phyloP scores from a whole-genome alignment of 495 filamentous ascomycete species.

The Annulohypoxylon stygium region DNA sequence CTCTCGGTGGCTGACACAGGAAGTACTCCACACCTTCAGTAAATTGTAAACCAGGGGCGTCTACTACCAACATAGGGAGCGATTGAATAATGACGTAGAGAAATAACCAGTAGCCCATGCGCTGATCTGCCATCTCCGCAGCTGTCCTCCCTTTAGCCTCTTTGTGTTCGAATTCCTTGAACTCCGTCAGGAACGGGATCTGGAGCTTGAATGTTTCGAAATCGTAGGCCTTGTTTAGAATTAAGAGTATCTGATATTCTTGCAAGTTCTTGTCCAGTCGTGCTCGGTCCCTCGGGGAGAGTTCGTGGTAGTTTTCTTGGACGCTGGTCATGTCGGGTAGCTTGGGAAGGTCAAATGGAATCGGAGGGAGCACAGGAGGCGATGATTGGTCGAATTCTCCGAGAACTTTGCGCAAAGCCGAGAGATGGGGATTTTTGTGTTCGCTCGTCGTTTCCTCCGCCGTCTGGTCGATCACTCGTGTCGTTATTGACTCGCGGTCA shows the following conservation, averaged over 20 bases:
- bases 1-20: constrained; percentile 89
- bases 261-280: constrained; percentile 75
- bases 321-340: constrained; percentile 76
- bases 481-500: constrained; percentile 74
- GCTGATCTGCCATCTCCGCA: constrained; percentile 79
- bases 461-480: constrained; percentile 67
- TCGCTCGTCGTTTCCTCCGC: constrained; percentile 52
- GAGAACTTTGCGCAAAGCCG: constrained; percentile 77
- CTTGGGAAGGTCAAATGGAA: constrained; percentile 90
- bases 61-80: constrained; percentile 88
- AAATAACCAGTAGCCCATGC: constrained; percentile 94
- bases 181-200: constrained; percentile 78
- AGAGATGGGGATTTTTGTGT: constrained; percentile 57
- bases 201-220: constrained; percentile 70
- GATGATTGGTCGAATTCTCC: constrained; percentile 88
- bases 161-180: constrained; percentile 85
- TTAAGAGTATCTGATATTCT: constrained; percentile 77
- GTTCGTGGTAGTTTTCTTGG: constrained; percentile 69
- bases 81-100: constrained; percentile 91
- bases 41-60: constrained; percentile 82
- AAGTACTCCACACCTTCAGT: constrained; percentile 94
- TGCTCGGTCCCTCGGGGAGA: constrained; percentile 79
- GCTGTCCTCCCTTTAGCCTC: constrained; percentile 77
- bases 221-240: constrained; percentile 83
- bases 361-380: constrained; percentile 88